Conservation (phyloP, 306 rosid species). For the Malus asiatica region DNA sequence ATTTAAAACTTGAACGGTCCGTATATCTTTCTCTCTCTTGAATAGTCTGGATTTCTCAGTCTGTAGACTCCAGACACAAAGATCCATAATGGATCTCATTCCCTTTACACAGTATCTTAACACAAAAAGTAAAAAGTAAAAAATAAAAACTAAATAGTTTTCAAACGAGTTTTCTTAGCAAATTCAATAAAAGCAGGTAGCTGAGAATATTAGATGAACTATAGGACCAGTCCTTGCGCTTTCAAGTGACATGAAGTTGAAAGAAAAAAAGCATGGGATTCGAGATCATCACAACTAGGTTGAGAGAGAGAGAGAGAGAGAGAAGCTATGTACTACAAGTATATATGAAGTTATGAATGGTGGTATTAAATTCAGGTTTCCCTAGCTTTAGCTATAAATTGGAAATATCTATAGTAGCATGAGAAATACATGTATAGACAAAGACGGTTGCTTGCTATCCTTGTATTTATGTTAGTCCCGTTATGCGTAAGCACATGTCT, state of each 20-base stretch:
- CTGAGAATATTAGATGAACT: constrained; percentile 2
- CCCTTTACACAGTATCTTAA: neutral
- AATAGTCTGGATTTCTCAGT: no score
- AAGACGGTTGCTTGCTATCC: constrained; percentile 62
- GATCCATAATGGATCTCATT: no score
- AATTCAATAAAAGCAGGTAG: neutral
- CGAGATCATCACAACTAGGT: constrained; percentile 32
- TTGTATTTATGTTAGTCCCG: constrained; percentile 54
- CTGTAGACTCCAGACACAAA: no score
- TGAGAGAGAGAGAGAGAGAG: neutral
- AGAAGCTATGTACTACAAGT: neutral
- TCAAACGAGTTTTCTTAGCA: neutral
- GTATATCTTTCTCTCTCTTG: no score
- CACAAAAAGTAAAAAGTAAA: neutral
- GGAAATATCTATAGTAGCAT: constrained; percentile 4
- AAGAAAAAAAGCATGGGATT: constrained; percentile 31
- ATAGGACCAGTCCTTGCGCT: constrained; percentile 4
- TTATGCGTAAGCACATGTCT: constrained; percentile 62
- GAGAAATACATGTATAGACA: constrained; percentile 48
- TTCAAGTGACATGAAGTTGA: constrained; percentile 25
- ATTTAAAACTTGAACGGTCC: no score
- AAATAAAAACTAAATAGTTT: no score
- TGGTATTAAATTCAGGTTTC: constrained; percentile 65
- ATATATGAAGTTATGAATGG: neutral
- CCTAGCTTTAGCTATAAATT: no score